phyloP scores from a whole-genome alignment of 371 early-diverging fungal genomes.

The Actinomucor elegans region DNA sequence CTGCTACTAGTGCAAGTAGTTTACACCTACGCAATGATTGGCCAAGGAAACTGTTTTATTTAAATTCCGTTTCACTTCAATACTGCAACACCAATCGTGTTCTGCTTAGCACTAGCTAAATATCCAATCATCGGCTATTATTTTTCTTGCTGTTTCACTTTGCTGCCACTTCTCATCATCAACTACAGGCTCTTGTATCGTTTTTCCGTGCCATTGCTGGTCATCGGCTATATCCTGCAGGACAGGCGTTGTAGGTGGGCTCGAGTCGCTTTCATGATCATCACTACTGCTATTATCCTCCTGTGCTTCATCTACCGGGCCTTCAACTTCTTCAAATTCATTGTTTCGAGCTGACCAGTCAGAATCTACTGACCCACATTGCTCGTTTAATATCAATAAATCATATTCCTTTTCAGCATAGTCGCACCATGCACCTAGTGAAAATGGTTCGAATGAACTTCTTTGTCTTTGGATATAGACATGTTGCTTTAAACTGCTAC shows the following conservation, averaged over 20 bases:
- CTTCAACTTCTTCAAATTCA: conserved; percentile 3
- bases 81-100: too few relatives aligned
- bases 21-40: too few relatives aligned
- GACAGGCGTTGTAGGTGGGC: conserved; percentile 13
- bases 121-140: too few relatives aligned
- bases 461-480: too few relatives aligned
- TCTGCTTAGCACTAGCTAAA: too few relatives aligned
- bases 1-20: too few relatives aligned
- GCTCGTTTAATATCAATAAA: conserved; percentile 12
- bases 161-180: too few relatives aligned
- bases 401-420: conserved; percentile 24
- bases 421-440: conserved; percentile 16
- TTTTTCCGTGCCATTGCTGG: background rate
- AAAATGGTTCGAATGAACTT: conserved; percentile 6
- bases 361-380: background rate
- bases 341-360: background rate
- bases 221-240: background rate
- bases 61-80: too few relatives aligned
- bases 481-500: background rate
- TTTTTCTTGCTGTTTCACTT: too few relatives aligned
- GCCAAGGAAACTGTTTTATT: too few relatives aligned
- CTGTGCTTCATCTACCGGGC: background rate
- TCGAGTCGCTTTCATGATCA: conserved; percentile 7
- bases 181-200: too few relatives aligned
- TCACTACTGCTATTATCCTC: background rate